Evolutionary conservation across 139 green algal species (phyloP), one percentile per base, ranked within the genome.

Genomic region (Chlamydomonas sphaeroides): DNA sequence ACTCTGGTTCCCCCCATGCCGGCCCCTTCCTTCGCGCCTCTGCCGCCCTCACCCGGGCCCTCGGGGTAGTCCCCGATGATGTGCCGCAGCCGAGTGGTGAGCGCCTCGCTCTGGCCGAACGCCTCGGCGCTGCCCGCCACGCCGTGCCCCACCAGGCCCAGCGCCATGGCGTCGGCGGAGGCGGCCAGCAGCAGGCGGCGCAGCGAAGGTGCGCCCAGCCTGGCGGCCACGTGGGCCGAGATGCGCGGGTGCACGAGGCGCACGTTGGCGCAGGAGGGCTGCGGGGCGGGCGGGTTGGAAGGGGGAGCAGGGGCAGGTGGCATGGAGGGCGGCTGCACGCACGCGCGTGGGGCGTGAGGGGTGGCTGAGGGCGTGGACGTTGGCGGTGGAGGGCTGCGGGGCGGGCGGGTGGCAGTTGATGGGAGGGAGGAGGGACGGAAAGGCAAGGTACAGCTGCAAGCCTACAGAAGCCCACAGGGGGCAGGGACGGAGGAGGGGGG

Each of bases 1-100:
- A 53, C 45, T 18, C 56, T 63, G 56, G 5, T 63, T 63, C 25
- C 56, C 56, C n/a, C n/a, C 59, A 21, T 28, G 8, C 59, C 59
- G 25, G 11, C n/a, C 8, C 21, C 59, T 66, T 5, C 10, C 3
- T 7, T 39, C n/a, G 10, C 33, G 15, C 33, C 45, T 35, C 42
- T 15, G 7, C 42, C 30, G 3, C 25, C 72, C 84, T 26, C 42
- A 82, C 86, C 85, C 21, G 92, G 89, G 0, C 94, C 94, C 61
- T 97, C 94, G 0, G 92, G 87, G 77, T 97, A 97, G 84, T 94
- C 92, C 67, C 94, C 86, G 53, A 95, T 92, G 83, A 96, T 97
- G 85, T 97, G 93, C 28, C 92, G 84, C 48, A 96, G 86, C 18
- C 94, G 84, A 10, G 92, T 96, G 6, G 94, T 97, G 18, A 97